These are phyloP conservation scores for Pythium sp. DNA, from an alignment of 352 stramenopile species.

Conservation along the genomic window DNA sequence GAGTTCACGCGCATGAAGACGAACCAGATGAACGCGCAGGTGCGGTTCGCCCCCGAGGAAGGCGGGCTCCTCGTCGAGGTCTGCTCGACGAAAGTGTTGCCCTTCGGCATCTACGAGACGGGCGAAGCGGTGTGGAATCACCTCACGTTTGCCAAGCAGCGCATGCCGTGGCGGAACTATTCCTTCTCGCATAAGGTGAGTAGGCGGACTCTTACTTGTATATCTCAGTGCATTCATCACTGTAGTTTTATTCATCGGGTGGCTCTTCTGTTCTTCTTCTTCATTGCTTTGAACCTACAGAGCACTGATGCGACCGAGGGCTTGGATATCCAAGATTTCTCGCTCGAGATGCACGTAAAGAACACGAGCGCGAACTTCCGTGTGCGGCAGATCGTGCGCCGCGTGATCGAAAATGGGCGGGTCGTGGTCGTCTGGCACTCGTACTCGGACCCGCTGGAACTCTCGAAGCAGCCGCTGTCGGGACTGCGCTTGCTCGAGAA, in stretches of 20 bases:
- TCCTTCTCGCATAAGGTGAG: conserved; percentile 23
- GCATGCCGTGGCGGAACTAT: conserved; percentile 28
- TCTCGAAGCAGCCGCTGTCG: conserved; percentile 35
- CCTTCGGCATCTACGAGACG: conserved; percentile 26
- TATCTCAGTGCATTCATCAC: neutral
- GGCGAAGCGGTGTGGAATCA: conserved; percentile 37
- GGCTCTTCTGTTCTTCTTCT: neutral
- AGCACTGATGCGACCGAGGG: conserved; percentile 21
- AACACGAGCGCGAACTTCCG: conserved; percentile 43
- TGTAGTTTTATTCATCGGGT: neutral
- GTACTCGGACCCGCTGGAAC: conserved; percentile 53
- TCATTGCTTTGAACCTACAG: neutral
- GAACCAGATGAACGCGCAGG: conserved; percentile 23
- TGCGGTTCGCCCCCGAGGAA: conserved; percentile 22
- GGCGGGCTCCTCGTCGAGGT: conserved; percentile 23
- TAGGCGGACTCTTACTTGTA: no score
- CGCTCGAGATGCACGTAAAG: conserved; percentile 47
- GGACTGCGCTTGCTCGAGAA: conserved; percentile 55
- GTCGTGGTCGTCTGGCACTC: conserved; percentile 59
- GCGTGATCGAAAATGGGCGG: conserved; percentile 50
- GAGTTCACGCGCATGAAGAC: conserved; percentile 23
- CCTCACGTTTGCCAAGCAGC: conserved; percentile 23
- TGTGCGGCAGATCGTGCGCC: conserved; percentile 54
- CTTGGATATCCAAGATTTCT: conserved; percentile 50
- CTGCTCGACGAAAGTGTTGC: conserved; percentile 26